Base-by-base conservation (phyloP, 139 green algal species). In the Tetradesmus lagerheimii region DNA sequence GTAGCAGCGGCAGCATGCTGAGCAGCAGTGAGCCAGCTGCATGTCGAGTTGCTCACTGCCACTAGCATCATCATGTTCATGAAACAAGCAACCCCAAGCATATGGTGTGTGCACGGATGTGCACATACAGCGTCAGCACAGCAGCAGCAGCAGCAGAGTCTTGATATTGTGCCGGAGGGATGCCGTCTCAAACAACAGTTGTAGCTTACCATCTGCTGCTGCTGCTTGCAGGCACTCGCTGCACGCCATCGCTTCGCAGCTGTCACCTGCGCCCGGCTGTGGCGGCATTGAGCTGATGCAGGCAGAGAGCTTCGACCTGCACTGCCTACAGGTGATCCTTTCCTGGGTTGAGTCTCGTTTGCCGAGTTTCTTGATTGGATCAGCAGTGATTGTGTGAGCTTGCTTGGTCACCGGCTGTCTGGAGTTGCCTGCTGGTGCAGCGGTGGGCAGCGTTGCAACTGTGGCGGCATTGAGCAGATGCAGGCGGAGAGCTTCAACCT, bases 301-400 rank as follows among this genome's bases (percentile, higher is more conserved):
- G 81, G 95, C 97, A 0, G 98, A 99, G 66, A 98, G 91, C 4
- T 99, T 99, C 91, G 96, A 99, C 91, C 89, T 99, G 80, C 97
- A 99, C 92, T 98, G 96, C 93, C 97, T 98, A 2, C 50, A 64
- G 50, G 50, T 64, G 12, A 23, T 50, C 8, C 5, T 50, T 50
- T 14, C 8, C 4, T 50, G 8, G 4, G 43, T 50, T 50, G n/a
- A 50, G 5, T 50, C 8, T 50, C 5, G 8, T 50, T 4, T 50
- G 5, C 4, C 8, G 43, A 14, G 4, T 14, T 50, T 4, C 43
- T 50, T 50, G 43, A 27, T 34, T 78, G 66, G 11, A 38, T 12
- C 11, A 27, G n/a, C 27, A 34, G 66, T 38, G 66, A n/a, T n/a
- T n/a, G n/a, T n/a, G n/a, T n/a, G n/a, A n/a, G n/a, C 6, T 11